Percentiles rank a stretch among this genome's conserved stretches.
These are phyloP conservation scores for Chytridiales sp. DNA, from an alignment of 371 early-diverging fungal genomes.

Conservation along the genomic window DNA sequence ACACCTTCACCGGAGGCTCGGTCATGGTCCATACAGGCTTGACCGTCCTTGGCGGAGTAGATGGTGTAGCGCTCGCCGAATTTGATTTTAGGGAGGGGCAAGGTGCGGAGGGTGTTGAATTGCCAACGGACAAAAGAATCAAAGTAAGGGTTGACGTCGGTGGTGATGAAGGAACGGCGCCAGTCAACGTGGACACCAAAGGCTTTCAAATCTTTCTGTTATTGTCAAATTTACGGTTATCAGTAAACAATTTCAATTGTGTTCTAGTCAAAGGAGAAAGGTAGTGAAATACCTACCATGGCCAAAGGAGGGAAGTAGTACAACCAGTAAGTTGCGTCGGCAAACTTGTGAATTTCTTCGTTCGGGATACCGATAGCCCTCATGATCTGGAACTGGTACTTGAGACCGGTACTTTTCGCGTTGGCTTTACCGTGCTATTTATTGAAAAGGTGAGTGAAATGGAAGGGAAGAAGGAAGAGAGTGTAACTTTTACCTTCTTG, in stretches of 20 bases:
- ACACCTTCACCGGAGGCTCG: constrained; percentile 97
- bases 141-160: constrained; percentile 98
- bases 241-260: background rate
- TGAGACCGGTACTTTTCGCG: constrained; percentile 81
- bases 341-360: constrained; percentile 92
- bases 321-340: constrained; percentile 95
- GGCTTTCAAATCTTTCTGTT: constrained; percentile 71
- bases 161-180: constrained; percentile 99
- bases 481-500: constrained; percentile 44
- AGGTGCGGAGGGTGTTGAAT: constrained; percentile 86
- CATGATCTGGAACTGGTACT: constrained; percentile 98
- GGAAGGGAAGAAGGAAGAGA: background rate
- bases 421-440: constrained; percentile 79
- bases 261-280: background rate
- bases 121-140: constrained; percentile 99
- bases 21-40: constrained; percentile 99
- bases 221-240: constrained; percentile 1
- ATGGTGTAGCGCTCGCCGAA: constrained; percentile 99
- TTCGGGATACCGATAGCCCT: constrained; percentile 84
- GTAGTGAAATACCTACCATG: constrained; percentile 46
- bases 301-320: constrained; percentile 95
- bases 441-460: background rate
- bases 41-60: constrained; percentile 95
- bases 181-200: constrained; percentile 96
- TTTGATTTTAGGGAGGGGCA: constrained; percentile 75